Evolutionary conservation across 129 eudicot species (phyloP).

Genomic region (Artemisia annua): DNA sequence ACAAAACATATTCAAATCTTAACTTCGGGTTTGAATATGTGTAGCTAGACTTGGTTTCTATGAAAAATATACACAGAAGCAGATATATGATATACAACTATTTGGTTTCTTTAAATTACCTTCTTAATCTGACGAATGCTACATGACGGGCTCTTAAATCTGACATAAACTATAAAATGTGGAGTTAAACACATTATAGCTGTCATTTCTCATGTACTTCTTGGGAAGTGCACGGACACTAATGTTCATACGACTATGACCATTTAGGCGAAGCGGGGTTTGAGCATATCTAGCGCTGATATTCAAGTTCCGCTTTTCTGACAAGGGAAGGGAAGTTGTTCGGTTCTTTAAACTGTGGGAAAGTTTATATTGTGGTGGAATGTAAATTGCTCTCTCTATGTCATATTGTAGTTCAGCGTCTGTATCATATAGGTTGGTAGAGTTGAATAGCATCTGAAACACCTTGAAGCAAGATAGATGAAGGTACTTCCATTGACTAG

Average conservation of each 20-base stretch:
- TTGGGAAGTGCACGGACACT: not conserved
- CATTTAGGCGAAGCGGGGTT: not conserved
- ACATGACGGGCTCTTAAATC: not conserved
- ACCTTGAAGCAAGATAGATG: constrained; percentile 55
- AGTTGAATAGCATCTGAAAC: constrained; percentile 64
- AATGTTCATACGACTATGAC: constrained; percentile 3
- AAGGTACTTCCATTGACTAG: constrained; percentile 42
- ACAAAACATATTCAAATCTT: no score
- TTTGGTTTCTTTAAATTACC: no score
- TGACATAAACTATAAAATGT: no score
- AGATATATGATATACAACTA: no score
- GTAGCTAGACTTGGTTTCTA: no score
- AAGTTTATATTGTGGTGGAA: constrained; percentile 29
- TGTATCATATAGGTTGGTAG: constrained; percentile 48
- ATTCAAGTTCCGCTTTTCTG: constrained; percentile 10
- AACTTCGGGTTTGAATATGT: no score
- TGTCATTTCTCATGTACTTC: not conserved
- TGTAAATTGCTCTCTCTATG: constrained; percentile 55
- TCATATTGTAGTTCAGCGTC: constrained; percentile 41
- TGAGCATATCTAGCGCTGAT: not conserved
- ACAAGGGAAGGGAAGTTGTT: not conserved
- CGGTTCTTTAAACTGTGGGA: not conserved
- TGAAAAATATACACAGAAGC: no score
- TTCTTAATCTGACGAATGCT: no score
- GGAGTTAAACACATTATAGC: no score